phyloP scores from a whole-genome alignment of 371 early-diverging fungal species.

The Mucor piriformis region DNA sequence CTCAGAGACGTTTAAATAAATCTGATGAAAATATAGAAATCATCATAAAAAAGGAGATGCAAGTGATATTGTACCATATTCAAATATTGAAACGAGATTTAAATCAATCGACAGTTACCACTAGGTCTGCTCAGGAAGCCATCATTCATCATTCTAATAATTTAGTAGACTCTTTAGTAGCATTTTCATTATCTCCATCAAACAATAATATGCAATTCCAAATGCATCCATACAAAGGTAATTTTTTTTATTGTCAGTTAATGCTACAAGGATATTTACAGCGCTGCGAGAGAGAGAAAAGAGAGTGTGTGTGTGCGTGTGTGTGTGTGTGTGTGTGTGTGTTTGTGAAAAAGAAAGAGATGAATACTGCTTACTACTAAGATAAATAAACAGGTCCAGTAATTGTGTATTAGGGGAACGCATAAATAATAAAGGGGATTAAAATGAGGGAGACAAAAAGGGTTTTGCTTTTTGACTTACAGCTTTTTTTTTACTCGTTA shows the following conservation, averaged over 20 bases:
- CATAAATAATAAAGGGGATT: neutral
- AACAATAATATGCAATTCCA: constrained; percentile 4
- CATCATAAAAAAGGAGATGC: constrained; percentile 22
- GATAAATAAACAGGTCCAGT: neutral
- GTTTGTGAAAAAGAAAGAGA: neutral
- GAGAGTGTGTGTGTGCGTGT: neutral
- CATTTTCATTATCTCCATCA: constrained; percentile 13
- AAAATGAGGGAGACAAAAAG: neutral
- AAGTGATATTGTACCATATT: constrained; percentile 18
- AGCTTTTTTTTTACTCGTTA: neutral
- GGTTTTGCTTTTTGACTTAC: neutral
- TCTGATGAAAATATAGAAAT: constrained; percentile 18
- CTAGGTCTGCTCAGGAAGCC: constrained; percentile 16
- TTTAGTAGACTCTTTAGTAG: constrained; percentile 16
- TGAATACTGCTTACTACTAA: neutral
- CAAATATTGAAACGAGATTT: constrained; percentile 18
- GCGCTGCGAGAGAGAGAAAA: neutral
- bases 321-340: neutral
- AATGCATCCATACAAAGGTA: constrained; percentile 24
- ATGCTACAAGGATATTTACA: neutral
- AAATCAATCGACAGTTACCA: constrained; percentile 1
- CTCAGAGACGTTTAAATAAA: constrained; percentile 15
- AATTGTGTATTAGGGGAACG: neutral
- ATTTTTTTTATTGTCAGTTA: neutral
- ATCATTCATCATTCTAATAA: constrained; percentile 19